Conservation (phyloP, 345 rosid species). For the Ricinus communis region DNA sequence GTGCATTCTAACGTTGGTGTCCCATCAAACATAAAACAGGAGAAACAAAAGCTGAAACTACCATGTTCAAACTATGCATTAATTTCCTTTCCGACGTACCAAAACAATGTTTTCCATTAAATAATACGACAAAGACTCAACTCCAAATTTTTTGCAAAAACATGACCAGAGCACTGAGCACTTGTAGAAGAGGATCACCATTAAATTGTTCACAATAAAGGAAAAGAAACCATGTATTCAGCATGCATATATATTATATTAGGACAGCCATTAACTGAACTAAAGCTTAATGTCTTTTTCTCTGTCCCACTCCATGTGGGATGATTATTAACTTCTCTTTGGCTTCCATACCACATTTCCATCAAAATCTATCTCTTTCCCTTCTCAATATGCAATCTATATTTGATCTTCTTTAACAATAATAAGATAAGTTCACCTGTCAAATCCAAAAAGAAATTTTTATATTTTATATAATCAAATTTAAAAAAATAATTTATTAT, state of each 20-base stretch:
- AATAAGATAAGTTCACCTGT: neutral
- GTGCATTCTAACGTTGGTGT: neutral
- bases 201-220: neutral
- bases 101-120: too few species aligned
- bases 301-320: slow-evolving; percentile 20
- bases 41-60: neutral
- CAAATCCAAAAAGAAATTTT: neutral
- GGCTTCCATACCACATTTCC: neutral
- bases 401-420: neutral
- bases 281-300: slow-evolving; percentile 2
- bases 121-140: too few species aligned
- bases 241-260: neutral
- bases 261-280: neutral
- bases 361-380: neutral
- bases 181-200: too few species aligned
- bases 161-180: too few species aligned
- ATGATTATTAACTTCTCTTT: neutral
- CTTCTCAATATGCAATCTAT: neutral
- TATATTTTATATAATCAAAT: too few species aligned
- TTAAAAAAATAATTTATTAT: too few species aligned
- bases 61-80: neutral
- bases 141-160: too few species aligned
- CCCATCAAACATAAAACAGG: neutral
- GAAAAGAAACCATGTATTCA: neutral
- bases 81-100: neutral